Percentiles rank a stretch among this genome's conserved stretches.
Conservation (phyloP, 306 rosid genomes). For the barrel medic (Medicago truncatula) region MtrunA17r5.0-ANR NC_053048.1:783001-783500, state of each 20-base stretch:
- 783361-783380: conserved; percentile 4
- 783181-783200: conserved; percentile 85
- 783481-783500: conserved; percentile 10
- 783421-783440: neutral
- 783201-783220: conserved; percentile 89
- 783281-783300: conserved; percentile 2
- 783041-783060: conserved; percentile 32
- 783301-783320: conserved; percentile 17
- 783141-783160: conserved; percentile 80
- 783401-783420: conserved; percentile 11
- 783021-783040: conserved; percentile 72
- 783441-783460: conserved; percentile 26
- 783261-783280: neutral
- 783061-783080: conserved; percentile 14
- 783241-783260: conserved; percentile 29
- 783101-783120: conserved; percentile 73
- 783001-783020: conserved; percentile 82
- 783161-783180: conserved; percentile 92
- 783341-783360: neutral
- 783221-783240: conserved; percentile 27
- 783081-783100: conserved; percentile 40
- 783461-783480: conserved; percentile 5
- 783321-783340: neutral
- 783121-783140: conserved; percentile 76
- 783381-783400: conserved; percentile 3